Evolutionary conservation across 352 stramenopile species (phyloP).

Genomic region (Phytophthora boehmeriae): DNA sequence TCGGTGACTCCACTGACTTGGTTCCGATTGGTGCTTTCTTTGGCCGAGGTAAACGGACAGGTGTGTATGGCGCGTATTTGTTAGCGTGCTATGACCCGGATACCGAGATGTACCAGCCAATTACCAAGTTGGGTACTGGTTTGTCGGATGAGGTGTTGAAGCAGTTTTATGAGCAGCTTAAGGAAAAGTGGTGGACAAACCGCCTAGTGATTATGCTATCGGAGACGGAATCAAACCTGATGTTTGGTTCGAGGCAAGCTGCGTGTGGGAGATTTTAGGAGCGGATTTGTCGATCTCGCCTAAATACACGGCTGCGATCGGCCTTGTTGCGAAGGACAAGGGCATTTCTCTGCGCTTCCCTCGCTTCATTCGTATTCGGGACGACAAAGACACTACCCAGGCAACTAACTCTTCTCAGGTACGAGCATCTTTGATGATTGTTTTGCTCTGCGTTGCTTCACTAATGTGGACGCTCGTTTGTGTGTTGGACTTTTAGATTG

Average conservation of each 20-base stretch:
- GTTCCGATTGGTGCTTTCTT: slow-evolving; percentile 99
- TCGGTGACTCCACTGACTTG: slow-evolving; percentile 98
- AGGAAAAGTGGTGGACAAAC: slow-evolving; percentile 84
- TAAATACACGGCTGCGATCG: slow-evolving; percentile 96
- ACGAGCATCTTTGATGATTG: slow-evolving; percentile 3
- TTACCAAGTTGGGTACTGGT: slow-evolving; percentile 99
- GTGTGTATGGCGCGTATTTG: slow-evolving; percentile 98
- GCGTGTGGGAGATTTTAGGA: slow-evolving; percentile 99
- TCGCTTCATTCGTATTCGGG: slow-evolving; percentile 96
- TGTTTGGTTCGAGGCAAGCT: slow-evolving; percentile 96
- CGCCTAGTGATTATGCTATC: slow-evolving; percentile 93
- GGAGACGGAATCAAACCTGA: slow-evolving; percentile 90
- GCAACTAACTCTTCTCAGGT: slow-evolving; percentile 97
- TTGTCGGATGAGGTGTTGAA: slow-evolving; percentile 99
- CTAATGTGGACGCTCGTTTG: not conserved
- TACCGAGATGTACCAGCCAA: slow-evolving; percentile 97
- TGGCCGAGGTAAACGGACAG: slow-evolving; percentile 95
- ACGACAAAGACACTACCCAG: slow-evolving; percentile 97
- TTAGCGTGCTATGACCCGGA: slow-evolving; percentile 98
- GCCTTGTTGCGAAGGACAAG: slow-evolving; percentile 89
- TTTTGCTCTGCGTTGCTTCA: not conserved
- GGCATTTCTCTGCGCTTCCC: slow-evolving; percentile 99
- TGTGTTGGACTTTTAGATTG: slow-evolving; percentile 54
- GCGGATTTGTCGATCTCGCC: slow-evolving; percentile 98
- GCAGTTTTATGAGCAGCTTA: slow-evolving; percentile 85